Percentiles rank a stretch among this genome's conserved stretches.
Conservation (phyloP, 495 filamentous ascomycete genomes). For the Cudoniella acicularis region DNA sequence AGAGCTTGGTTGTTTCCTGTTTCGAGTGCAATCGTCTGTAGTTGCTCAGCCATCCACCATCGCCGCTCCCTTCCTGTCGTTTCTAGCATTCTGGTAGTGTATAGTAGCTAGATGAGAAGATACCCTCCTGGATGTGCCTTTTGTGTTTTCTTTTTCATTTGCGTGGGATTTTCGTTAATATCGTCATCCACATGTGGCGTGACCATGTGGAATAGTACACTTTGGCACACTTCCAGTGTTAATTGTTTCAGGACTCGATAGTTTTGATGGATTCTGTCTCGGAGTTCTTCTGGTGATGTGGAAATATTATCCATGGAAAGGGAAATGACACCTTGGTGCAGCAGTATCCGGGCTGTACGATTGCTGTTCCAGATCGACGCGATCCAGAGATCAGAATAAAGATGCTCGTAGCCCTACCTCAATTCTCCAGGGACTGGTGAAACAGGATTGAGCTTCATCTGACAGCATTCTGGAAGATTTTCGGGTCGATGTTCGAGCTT, state of each 20-base stretch:
- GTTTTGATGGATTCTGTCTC: neutral
- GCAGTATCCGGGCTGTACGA: neutral
- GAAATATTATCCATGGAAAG: neutral
- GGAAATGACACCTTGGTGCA: neutral
- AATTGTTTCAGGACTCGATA: neutral
- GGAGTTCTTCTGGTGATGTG: neutral
- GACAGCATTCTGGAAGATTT: neutral
- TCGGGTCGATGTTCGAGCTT: neutral
- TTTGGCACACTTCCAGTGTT: neutral
- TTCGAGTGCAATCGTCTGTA: neutral
- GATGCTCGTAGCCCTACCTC: neutral
- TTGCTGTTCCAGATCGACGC: neutral
- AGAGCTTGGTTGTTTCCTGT: neutral
- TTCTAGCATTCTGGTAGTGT: neutral
- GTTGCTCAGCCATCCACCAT: neutral
- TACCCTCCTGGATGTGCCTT: neutral
- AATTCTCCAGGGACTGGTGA: neutral
- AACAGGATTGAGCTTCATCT: neutral
- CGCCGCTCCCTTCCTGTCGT: neutral
- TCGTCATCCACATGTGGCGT: too few relatives aligned
- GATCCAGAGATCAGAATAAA: neutral
- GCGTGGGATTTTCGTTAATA: too few relatives aligned
- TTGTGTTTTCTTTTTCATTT: too few relatives aligned
- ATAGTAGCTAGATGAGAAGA: neutral
- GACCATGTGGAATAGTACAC: neutral